phyloP scores from a whole-genome alignment of 768 basidiomycete species.

The Porpolomopsis calyptriformis region DNA sequence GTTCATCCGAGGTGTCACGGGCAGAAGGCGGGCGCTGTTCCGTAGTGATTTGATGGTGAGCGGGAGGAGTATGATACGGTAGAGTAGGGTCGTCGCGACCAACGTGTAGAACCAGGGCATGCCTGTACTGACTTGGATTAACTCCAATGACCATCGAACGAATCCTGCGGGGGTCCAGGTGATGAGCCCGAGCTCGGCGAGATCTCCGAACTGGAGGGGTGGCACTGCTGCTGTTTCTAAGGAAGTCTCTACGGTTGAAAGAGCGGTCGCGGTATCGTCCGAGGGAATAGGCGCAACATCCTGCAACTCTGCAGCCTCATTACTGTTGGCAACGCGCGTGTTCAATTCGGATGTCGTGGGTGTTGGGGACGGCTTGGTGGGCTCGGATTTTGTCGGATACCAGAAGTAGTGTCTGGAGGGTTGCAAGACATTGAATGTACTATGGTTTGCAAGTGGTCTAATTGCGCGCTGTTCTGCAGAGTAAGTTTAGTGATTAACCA shows the following conservation, averaged over 20 bases:
- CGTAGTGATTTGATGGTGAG: conserved; percentile 46
- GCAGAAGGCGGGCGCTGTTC: conserved; percentile 48
- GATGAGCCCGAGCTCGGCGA: conserved; percentile 55
- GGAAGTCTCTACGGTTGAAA: neutral
- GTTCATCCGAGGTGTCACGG: conserved; percentile 43
- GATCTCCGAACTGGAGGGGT: conserved; percentile 60
- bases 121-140: conserved; percentile 56
- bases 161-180: conserved; percentile 58
- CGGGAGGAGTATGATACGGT: conserved; percentile 53
- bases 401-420: neutral
- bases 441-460: neutral
- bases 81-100: conserved; percentile 48
- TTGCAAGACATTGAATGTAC: neutral
- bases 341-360: neutral
- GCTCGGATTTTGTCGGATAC: neutral
- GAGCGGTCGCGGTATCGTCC: neutral
- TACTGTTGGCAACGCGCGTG: neutral
- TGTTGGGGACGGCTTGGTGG: neutral
- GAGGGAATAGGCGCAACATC: neutral
- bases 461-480: conserved; percentile 4
- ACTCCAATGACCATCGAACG: conserved; percentile 52
- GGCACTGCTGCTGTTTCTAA: conserved; percentile 18
- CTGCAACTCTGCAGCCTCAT: neutral
- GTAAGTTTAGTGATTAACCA: conserved; percentile 3
- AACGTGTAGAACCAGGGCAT: conserved; percentile 84